Conservation (phyloP, 1,284 basidiomycete species). For the Inonotus obliquus region DNA sequence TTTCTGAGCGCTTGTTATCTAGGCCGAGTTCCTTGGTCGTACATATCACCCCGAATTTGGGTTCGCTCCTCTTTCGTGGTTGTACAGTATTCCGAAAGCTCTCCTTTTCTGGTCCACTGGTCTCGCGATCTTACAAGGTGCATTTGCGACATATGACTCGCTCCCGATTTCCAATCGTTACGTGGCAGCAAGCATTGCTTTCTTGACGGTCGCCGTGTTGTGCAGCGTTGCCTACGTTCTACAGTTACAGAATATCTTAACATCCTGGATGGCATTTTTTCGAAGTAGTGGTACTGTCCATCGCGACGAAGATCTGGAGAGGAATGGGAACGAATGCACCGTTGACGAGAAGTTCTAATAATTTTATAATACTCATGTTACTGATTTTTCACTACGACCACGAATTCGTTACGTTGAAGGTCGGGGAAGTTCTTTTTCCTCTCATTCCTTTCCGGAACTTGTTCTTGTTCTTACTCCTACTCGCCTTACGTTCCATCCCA, state of each 20-base stretch:
- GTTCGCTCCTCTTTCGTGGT: conserved; percentile 12
- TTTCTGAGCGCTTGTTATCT: neutral
- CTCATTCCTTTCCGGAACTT: no score
- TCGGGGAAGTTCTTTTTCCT: no score
- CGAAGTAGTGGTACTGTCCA: neutral
- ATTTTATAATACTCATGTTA: neutral
- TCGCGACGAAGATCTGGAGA: neutral
- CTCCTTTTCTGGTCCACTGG: conserved; percentile 13
- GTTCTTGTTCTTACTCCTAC: no score
- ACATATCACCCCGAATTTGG: conserved; percentile 7
- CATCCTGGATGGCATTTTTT: neutral
- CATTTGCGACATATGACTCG: conserved; percentile 2
- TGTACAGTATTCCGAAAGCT: conserved; percentile 19
- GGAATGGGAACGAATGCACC: neutral
- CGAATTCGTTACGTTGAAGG: neutral
- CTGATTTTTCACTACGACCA: neutral
- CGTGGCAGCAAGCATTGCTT: neutral
- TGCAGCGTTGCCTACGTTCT: neutral
- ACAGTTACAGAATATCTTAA: neutral
- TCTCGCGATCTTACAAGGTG: conserved; percentile 4
- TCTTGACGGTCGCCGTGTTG: neutral
- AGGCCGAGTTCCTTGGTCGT: conserved; percentile 6
- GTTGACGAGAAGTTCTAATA: neutral
- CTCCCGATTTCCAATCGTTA: neutral
- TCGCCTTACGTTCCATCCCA: neutral